Conservation (phyloP, 2,329 filamentous ascomycete species). For the Diplodia seriata region DNA sequence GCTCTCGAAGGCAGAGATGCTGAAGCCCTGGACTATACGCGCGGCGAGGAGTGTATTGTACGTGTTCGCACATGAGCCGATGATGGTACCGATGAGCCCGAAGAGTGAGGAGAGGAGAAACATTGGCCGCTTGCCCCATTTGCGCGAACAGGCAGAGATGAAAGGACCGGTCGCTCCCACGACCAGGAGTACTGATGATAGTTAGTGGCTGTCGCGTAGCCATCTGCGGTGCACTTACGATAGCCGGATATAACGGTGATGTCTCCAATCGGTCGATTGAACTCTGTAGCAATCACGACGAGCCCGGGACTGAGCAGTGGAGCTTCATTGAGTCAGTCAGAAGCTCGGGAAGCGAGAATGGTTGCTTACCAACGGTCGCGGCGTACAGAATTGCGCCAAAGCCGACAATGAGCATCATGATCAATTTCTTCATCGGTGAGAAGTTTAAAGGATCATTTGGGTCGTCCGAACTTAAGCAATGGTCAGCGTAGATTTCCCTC, state of each 20-base stretch:
- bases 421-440: slow-evolving; percentile 43
- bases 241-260: slow-evolving; percentile 50
- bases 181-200: slow-evolving; percentile 41
- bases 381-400: slow-evolving; percentile 47
- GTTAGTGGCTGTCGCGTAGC: neutral
- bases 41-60: slow-evolving; percentile 58
- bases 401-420: slow-evolving; percentile 44
- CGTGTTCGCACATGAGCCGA: slow-evolving; percentile 51
- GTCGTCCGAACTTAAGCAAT: slow-evolving; percentile 38
- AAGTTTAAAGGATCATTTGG: slow-evolving; percentile 49
- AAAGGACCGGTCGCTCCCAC: slow-evolving; percentile 44
- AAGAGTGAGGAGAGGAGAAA: slow-evolving; percentile 52
- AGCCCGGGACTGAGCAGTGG: slow-evolving; percentile 48
- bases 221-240: neutral
- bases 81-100: slow-evolving; percentile 39
- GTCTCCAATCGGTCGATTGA: slow-evolving; percentile 40
- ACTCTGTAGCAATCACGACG: slow-evolving; percentile 44
- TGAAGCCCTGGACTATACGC: slow-evolving; percentile 52
- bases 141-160: slow-evolving; percentile 49
- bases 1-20: slow-evolving; percentile 50
- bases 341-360: slow-evolving; percentile 20
- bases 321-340: slow-evolving; percentile 31
- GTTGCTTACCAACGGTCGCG: neutral
- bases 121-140: slow-evolving; percentile 55
- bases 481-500: neutral